Percentiles rank a stretch among this genome's conserved stretches.
These are phyloP conservation scores for Ascocoryne sarcoides DNA, from an alignment of 2,329 filamentous ascomycete species.

Conservation along the genomic window DNA sequence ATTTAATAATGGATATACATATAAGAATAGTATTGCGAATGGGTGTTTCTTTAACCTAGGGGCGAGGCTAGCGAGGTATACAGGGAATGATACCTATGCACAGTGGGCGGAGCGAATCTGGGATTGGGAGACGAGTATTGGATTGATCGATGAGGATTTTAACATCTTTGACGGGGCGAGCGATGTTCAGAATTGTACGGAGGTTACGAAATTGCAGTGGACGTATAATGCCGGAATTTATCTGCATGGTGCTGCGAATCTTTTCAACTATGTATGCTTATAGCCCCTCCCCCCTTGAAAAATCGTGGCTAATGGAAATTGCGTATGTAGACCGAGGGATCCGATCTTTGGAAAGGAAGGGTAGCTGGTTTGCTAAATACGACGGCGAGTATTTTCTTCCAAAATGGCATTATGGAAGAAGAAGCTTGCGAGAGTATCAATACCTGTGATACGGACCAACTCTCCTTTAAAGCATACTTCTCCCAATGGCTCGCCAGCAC, in stretches of 20 bases:
- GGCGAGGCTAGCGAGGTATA: constrained; percentile 65
- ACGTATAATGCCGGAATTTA: constrained; percentile 63
- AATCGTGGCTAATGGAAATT: constrained; percentile 8
- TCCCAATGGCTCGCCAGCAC: constrained; percentile 52
- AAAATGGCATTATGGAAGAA: constrained; percentile 50
- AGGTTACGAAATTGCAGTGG: constrained; percentile 53
- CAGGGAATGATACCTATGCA: constrained; percentile 66
- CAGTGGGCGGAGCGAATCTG: constrained; percentile 69
- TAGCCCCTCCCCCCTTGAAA: background rate
- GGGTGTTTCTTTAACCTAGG: constrained; percentile 52
- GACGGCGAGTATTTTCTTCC: constrained; percentile 40
- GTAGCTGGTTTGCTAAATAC: constrained; percentile 47
- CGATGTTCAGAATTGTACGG: constrained; percentile 45
- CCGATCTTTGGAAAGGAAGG: constrained; percentile 46
- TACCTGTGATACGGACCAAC: constrained; percentile 53
- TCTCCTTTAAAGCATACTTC: constrained; percentile 58
- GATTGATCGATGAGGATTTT: constrained; percentile 50
- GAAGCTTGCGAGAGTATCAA: constrained; percentile 47
- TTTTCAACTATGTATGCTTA: constrained; percentile 52
- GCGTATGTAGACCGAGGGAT: constrained; percentile 34
- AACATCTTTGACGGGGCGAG: constrained; percentile 54
- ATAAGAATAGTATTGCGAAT: constrained; percentile 59
- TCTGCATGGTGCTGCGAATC: constrained; percentile 55
- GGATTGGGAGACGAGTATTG: constrained; percentile 53
- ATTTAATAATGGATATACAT: constrained; percentile 74